Percentiles rank a stretch among this genome's conserved stretches.
These are phyloP conservation scores for Furcasterigmium furcatum DNA, from an alignment of 2,329 filamentous ascomycete species.

Conservation along the genomic window DNA sequence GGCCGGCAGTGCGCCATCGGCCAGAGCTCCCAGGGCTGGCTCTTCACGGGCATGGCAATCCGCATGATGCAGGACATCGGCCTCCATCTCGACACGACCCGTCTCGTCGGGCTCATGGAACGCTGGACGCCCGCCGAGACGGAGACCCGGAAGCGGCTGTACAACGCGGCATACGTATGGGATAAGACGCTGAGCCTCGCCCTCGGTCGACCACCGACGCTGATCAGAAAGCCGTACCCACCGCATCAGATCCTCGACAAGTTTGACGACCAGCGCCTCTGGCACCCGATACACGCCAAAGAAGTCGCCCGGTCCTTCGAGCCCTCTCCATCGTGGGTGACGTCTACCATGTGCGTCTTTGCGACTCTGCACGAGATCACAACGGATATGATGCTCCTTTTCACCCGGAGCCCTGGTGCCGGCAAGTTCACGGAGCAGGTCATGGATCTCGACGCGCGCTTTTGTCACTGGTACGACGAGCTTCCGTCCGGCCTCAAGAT, in stretches of 20 bases:
- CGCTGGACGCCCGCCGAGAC: constrained; percentile 14
- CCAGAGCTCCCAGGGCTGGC: constrained; percentile 15
- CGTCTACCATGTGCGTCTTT: constrained; percentile 11
- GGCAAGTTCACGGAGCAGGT: constrained; percentile 6
- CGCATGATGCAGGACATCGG: constrained; percentile 17
- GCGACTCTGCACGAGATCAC: constrained; percentile 12
- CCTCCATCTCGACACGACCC: constrained; percentile 13
- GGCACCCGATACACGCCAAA: constrained; percentile 9
- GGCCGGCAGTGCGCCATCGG: constrained; percentile 15
- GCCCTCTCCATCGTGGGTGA: constrained; percentile 4
- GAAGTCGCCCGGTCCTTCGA: constrained; percentile 5
- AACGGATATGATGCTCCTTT: constrained; percentile 14
- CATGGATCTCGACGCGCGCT: constrained; percentile 3
- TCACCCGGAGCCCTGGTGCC: constrained; percentile 3
- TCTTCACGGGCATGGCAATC: constrained; percentile 16
- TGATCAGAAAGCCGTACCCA: constrained; percentile 7
- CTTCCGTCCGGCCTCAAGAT: constrained; percentile 3
- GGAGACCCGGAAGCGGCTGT: constrained; percentile 14
- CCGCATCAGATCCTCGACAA: constrained; percentile 12
- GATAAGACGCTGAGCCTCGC: constrained; percentile 17
- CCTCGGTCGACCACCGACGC: constrained; percentile 10
- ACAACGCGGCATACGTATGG: constrained; percentile 17
- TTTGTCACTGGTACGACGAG: constrained; percentile 7
- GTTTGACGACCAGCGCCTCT: constrained; percentile 10
- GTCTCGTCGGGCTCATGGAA: constrained; percentile 8